Evolutionary conservation across 257 asterid species (phyloP), one percentile per base, ranked within the genome.

Genomic region (Nicotiana knightiana): DNA sequence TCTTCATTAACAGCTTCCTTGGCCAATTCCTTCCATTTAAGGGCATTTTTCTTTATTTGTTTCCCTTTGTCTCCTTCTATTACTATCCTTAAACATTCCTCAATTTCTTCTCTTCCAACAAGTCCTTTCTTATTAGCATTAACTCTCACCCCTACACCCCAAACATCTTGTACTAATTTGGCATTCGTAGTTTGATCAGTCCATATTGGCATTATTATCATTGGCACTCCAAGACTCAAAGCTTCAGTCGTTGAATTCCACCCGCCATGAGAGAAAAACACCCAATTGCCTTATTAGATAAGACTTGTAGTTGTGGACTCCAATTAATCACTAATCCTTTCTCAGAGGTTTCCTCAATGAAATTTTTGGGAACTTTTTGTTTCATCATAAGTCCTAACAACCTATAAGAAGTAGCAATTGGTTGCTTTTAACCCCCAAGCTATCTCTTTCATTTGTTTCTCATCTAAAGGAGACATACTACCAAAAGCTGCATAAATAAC

Each of bases 161-260:
- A 93, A 26, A 91, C 90, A 76, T 93, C 97, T 63, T 90, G 90
- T 65, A 94, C 86, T 10, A 93, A 75, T 84, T 92, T 94, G 0
- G 98, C 94, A 65, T 89, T 89, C 15, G 88, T 93, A 0, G 97
- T 80, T 67, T 94, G 98, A 81, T 94, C 97, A 2, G 93, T 91
- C 97, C 97, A 94, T 18, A 88, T 90, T 1, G 97, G 98, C 93
- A 93, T 89, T 6, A 85, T 92, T 58, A 94, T 93, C 93, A 92
- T 89, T 5, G 97, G 96, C 85, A 93, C 91, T 1, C 97, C 98
- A 73, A 91, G 35, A 46, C 94, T 86, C 88, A 93, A 57, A 6
- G 97, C 91, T 79, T 94, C 97, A 0, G 86, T 55, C 0, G 90
- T 94, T 2, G 97, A 93, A 82, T 94, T 94, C 97, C 98, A 94